Conservation (phyloP, 2,329 filamentous ascomycete genomes). For the Elsinoe ampelina region DNA sequence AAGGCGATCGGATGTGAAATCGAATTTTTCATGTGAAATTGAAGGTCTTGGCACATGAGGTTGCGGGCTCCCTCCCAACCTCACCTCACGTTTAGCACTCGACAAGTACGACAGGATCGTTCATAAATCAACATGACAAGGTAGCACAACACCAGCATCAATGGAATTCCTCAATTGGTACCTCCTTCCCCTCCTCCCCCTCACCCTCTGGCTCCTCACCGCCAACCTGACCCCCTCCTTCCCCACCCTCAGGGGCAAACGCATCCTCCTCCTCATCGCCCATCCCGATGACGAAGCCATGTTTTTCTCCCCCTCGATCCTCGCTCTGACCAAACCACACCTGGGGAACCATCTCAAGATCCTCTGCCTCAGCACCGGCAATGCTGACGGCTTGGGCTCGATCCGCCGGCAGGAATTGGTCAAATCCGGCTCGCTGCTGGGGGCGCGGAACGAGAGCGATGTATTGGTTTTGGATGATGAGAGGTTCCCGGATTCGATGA, state of each 20-base stretch:
- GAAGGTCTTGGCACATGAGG: not conserved
- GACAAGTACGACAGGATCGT: not conserved
- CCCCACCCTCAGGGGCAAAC: slow-evolving; percentile 66
- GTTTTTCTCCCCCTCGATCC: slow-evolving; percentile 90
- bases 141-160: slow-evolving; percentile 10
- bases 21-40: not conserved
- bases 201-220: slow-evolving; percentile 40
- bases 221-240: slow-evolving; percentile 41
- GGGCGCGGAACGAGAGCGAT: slow-evolving; percentile 64
- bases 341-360: slow-evolving; percentile 89
- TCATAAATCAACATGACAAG: not conserved
- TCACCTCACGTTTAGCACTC: not conserved
- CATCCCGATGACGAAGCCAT: slow-evolving; percentile 99
- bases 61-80: not conserved
- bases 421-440: slow-evolving; percentile 68
- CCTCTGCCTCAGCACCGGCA: slow-evolving; percentile 80
- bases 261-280: slow-evolving; percentile 85
- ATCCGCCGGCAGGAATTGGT: slow-evolving; percentile 75
- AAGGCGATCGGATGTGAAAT: not conserved
- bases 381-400: slow-evolving; percentile 80
- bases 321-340: slow-evolving; percentile 71
- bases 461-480: slow-evolving; percentile 77
- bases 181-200: slow-evolving; percentile 33
- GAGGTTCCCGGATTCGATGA: slow-evolving; percentile 86
- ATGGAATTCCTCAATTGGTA: slow-evolving; percentile 36